phyloP scores from a whole-genome alignment of 2,329 filamentous ascomycete genomes.

The Colletotrichum theobromicola region DNA sequence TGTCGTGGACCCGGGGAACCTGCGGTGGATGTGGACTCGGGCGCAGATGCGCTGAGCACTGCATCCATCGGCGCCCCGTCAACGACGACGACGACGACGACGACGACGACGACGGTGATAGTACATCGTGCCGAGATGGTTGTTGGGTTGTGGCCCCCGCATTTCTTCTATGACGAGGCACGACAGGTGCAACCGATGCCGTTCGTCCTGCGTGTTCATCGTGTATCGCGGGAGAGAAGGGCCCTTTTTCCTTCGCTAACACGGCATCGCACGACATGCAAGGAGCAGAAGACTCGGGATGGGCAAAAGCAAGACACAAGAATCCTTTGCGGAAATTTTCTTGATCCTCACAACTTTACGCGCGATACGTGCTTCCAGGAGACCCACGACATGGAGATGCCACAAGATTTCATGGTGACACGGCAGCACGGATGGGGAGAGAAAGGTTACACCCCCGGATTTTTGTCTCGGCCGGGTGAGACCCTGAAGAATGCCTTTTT shows the following conservation, averaged over 20 bases:
- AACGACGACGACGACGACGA: neutral
- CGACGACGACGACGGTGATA: neutral
- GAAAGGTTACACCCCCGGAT: neutral
- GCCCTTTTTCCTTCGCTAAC: neutral
- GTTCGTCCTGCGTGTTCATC: neutral
- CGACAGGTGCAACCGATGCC: neutral
- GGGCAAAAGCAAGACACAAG: neutral
- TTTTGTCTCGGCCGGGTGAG: neutral
- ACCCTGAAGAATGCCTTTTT: neutral
- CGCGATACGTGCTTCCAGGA: neutral
- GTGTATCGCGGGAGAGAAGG: neutral
- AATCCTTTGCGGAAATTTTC: neutral
- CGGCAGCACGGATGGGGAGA: constrained; percentile 9
- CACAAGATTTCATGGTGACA: neutral
- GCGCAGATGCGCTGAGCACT: neutral
- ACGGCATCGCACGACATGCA: neutral
- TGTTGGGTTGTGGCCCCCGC: neutral
- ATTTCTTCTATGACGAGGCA: neutral
- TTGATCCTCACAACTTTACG: neutral
- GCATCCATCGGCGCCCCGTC: neutral
- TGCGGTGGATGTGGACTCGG: neutral
- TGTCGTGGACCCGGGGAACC: neutral
- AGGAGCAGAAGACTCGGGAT: neutral
- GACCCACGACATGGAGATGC: neutral
- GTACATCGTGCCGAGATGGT: neutral